Base-by-base conservation (phyloP, 1,284 basidiomycete species). In the Tetrapyrgos nigripes region DNA sequence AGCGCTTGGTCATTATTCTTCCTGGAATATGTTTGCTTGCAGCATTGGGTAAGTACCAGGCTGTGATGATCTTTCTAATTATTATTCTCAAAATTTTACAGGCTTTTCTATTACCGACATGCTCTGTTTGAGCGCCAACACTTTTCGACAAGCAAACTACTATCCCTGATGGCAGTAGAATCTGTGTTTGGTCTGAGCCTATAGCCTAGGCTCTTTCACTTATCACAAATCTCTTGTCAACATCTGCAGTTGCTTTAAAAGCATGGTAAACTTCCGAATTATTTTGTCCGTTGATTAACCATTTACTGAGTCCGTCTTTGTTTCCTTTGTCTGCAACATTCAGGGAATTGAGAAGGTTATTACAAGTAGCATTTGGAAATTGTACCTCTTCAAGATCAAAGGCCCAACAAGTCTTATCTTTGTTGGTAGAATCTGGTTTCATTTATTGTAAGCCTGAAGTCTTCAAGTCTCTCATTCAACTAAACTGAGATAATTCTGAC, bases 181-280 rank as follows among this genome's bases (percentile, higher is more conserved):
- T 37, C 21, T 56, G 55, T 19, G 24, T 21, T 28, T 29, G 49
- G 19, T 23, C 33, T 3, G 48, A 56, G 14, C 33, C 40, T 26
- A 31, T 47, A 6, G 35, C 37, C 13, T 50, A 40, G 24, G 33
- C 44, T 33, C 48, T 56, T 13, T 56, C 55, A 13, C 21, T 56
- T 6, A 9, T 37, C 3, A 56, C 33, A 4, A 56, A 56, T 21
- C n/a, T 50, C n/a, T 4, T 50, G 11, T 47, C 55, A 1, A 56
- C 55, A 29, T 24, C 24, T 43, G 17, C 50, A 13, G 50, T 56
- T 45, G 55, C 55, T 10, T 23, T 40, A 6, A 48, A 50, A 50
- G 55, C 55, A 23, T 56, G 55, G 55, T 56, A n/a, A n/a, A n/a
- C n/a, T 26, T n/a, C n/a, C n/a, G 26, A 6, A 33, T 19, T 17